Evolutionary conservation across 78 protist species (phyloP).

Genomic region (Mastigamoeba balamuthi): DNA sequence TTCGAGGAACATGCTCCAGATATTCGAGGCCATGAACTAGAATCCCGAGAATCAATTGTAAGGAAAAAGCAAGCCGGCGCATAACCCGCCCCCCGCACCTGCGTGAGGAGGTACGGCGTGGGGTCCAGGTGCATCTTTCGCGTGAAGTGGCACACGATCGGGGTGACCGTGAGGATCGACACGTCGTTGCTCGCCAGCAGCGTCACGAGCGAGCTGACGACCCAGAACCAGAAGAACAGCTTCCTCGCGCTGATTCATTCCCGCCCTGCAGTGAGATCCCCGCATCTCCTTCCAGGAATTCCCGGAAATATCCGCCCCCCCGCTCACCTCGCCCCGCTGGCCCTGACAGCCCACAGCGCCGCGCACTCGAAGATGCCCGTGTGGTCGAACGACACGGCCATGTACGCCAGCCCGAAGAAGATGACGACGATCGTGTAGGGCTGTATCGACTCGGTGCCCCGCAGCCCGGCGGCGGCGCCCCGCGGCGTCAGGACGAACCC

Average conservation of each 20-base stretch:
- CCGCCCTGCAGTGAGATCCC: too few relatives aligned
- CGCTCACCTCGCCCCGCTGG: too few relatives aligned
- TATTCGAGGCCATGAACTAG: constrained; percentile 17
- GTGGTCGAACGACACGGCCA: not conserved
- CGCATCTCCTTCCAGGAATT: too few relatives aligned
- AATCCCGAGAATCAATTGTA: too few relatives aligned
- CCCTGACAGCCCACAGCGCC: not conserved
- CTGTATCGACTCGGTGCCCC: not conserved
- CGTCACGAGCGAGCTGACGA: not conserved
- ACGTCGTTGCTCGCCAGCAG: constrained; percentile 7
- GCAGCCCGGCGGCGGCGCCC: too few relatives aligned
- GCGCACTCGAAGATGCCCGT: not conserved
- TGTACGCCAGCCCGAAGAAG: not conserved
- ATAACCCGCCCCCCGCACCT: too few relatives aligned
- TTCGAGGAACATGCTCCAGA: not conserved
- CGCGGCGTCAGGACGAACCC: too few relatives aligned
- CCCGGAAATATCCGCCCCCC: too few relatives aligned
- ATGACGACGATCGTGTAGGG: constrained; percentile 1
- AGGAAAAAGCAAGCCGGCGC: too few relatives aligned
- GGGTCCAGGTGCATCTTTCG: not conserved
- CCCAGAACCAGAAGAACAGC: not conserved
- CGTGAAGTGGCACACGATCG: not conserved
- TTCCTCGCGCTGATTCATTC: too few relatives aligned
- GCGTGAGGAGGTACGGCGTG: not conserved
- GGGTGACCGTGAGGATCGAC: constrained; percentile 9